A percentile compares a stretch with the other conserved stretches of the same genome.
Conservation (phyloP, 441 rosid species). For the Gossypium davidsonii region DNA sequence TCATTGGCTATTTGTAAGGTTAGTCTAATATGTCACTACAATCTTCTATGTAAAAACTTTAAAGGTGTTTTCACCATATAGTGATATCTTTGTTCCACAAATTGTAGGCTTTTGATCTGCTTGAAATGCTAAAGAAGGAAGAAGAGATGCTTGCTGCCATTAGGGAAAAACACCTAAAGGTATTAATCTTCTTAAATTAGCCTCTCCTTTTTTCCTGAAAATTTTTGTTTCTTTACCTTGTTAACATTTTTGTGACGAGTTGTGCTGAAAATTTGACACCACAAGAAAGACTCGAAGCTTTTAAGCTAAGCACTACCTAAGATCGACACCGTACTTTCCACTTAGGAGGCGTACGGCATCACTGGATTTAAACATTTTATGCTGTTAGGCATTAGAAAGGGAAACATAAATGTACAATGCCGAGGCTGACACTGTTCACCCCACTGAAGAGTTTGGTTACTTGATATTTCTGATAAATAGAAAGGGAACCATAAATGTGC, state of each 20-base stretch:
- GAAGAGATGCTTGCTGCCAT: slow-evolving; percentile 84
- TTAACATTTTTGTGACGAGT: not conserved
- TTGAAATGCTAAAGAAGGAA: slow-evolving; percentile 81
- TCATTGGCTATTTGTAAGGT: slow-evolving; percentile 78
- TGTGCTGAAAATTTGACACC: not conserved
- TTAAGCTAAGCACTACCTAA: not conserved
- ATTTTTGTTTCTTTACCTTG: not conserved
- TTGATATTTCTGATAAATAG: not conserved
- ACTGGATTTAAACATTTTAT: not conserved
- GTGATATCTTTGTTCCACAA: slow-evolving; percentile 3
- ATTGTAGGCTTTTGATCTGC: slow-evolving; percentile 66
- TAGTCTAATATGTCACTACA: slow-evolving; percentile 21
- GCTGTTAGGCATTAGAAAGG: not conserved
- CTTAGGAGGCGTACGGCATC: not conserved
- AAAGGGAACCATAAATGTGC: no score
- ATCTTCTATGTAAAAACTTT: not conserved
- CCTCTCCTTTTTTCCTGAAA: slow-evolving; percentile 5
- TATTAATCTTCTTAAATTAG: slow-evolving; percentile 17
- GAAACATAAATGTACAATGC: not conserved
- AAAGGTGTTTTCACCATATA: not conserved
- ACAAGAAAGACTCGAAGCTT: not conserved
- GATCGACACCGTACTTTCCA: not conserved
- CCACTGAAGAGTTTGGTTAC: not conserved
- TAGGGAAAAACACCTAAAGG: slow-evolving; percentile 68
- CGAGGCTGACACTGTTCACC: not conserved